These are phyloP conservation scores for Cucumis hystrix DNA, from an alignment of 306 rosid genomes.

Conservation along the genomic window DNA sequence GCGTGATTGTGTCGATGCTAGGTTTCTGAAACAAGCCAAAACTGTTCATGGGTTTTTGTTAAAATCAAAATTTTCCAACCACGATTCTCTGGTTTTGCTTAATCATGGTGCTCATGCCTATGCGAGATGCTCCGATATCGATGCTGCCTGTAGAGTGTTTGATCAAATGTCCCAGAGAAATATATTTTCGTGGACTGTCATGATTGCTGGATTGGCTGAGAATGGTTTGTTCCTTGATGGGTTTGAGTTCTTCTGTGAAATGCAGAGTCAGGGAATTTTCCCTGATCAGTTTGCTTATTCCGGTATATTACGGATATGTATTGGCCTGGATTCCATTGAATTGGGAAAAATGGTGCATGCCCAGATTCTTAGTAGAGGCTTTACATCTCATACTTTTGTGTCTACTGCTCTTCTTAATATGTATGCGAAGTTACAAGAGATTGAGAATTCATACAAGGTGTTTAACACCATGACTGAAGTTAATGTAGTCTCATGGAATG, in stretches of 20 bases:
- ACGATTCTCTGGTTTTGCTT: slow-evolving; percentile 33
- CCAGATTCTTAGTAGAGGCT: slow-evolving; percentile 50
- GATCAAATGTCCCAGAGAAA: slow-evolving; percentile 49
- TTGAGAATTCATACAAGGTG: slow-evolving; percentile 39
- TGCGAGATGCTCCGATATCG: slow-evolving; percentile 37
- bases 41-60: slow-evolving; percentile 42
- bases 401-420: slow-evolving; percentile 64
- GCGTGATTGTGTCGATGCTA: slow-evolving; percentile 22
- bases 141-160: slow-evolving; percentile 32
- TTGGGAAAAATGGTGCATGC: slow-evolving; percentile 55
- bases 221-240: slow-evolving; percentile 35
- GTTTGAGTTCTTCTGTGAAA: slow-evolving; percentile 35
- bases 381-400: slow-evolving; percentile 34
- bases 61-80: slow-evolving; percentile 29
- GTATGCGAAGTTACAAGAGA: slow-evolving; percentile 48
- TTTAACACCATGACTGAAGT: slow-evolving; percentile 38
- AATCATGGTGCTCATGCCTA: slow-evolving; percentile 42
- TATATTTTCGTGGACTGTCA: slow-evolving; percentile 56
- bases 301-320: slow-evolving; percentile 47
- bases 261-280: slow-evolving; percentile 34
- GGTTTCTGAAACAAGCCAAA: slow-evolving; percentile 24
- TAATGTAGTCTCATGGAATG: slow-evolving; percentile 57
- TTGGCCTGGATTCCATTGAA: slow-evolving; percentile 26
- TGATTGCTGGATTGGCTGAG: slow-evolving; percentile 44
- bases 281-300: slow-evolving; percentile 57